Conservation (phyloP, 306 rosid genomes). For the Casuarina cunninghamiana region DNA sequence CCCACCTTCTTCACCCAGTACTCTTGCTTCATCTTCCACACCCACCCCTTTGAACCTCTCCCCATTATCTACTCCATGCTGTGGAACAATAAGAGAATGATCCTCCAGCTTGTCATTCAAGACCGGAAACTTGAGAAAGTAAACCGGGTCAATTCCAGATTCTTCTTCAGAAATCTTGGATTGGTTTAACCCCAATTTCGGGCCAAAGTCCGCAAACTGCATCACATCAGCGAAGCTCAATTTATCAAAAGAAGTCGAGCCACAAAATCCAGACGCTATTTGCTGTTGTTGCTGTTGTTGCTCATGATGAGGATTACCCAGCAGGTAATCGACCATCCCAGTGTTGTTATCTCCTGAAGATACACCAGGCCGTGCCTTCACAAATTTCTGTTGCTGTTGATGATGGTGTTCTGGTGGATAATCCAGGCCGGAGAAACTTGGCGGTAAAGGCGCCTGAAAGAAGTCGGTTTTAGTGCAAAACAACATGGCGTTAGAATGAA, state of each 20-base stretch:
- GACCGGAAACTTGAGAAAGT: conserved; percentile 86
- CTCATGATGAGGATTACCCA: conserved; percentile 32
- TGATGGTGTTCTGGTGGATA: conserved; percentile 39
- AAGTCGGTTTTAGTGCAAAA: conserved; percentile 35
- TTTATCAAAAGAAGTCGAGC: conserved; percentile 52
- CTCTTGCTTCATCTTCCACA: conserved; percentile 22
- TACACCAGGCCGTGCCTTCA: conserved; percentile 49
- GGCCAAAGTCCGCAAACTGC: conserved; percentile 96
- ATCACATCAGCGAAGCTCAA: conserved; percentile 83
- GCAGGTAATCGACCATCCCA: conserved; percentile 48
- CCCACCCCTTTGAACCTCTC: conserved; percentile 38
- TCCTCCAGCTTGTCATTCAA: conserved; percentile 57
- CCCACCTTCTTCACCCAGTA: conserved; percentile 21
- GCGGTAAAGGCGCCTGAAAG: conserved; percentile 56
- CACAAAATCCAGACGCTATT: conserved; percentile 37
- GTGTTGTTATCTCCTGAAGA: conserved; percentile 33
- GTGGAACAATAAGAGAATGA: conserved; percentile 37
- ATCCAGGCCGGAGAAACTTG: conserved; percentile 49
- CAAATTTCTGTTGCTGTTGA: conserved; percentile 35
- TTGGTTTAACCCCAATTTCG: conserved; percentile 71
- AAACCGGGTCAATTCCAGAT: conserved; percentile 69
- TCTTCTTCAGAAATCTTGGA: conserved; percentile 43
- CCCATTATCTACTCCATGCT: conserved; percentile 8
- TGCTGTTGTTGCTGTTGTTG: conserved; percentile 32
- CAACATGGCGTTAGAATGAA: conserved; percentile 40